Evolutionary conservation across 352 stramenopile species (phyloP).

Genomic region (Aphanomyces euteiches): DNA sequence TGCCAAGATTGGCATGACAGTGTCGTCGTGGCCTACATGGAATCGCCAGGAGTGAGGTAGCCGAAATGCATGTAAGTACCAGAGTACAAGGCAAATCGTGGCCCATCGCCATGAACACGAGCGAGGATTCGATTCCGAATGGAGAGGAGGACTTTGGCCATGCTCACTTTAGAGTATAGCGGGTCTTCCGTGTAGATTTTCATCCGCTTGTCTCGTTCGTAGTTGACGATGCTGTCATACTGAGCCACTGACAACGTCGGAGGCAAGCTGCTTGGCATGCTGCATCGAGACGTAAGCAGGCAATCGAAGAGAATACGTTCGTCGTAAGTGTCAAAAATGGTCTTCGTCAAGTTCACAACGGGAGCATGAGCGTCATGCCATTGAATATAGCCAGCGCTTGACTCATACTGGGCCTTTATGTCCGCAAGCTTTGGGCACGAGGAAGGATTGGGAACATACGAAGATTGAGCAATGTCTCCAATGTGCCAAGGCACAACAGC

Average conservation of each 20-base stretch:
- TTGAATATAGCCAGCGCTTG: not conserved
- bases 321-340: constrained; percentile 22
- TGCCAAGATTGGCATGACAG: constrained; percentile 21
- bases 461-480: constrained; percentile 20
- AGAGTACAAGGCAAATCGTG: constrained; percentile 20
- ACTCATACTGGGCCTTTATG: constrained; percentile 10
- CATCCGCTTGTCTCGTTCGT: constrained; percentile 26
- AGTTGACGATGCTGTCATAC: constrained; percentile 17
- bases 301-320: constrained; percentile 12
- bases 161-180: constrained; percentile 15
- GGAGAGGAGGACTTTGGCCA: constrained; percentile 6
- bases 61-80: not conserved
- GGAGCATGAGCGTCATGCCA: not conserved
- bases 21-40: constrained; percentile 23
- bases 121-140: constrained; percentile 4
- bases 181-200: constrained; percentile 26
- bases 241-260: not conserved
- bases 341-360: not conserved
- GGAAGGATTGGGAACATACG: constrained; percentile 6
- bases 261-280: not conserved
- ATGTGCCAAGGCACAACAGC: constrained; percentile 20
- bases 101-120: not conserved
- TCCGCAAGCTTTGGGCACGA: constrained; percentile 9
- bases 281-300: constrained; percentile 20
- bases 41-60: not conserved